Evolutionary conservation across 768 basidiomycete species (phyloP), one percentile per base, ranked within the genome.

Genomic region (Pulveroboletus ravenelii): DNA sequence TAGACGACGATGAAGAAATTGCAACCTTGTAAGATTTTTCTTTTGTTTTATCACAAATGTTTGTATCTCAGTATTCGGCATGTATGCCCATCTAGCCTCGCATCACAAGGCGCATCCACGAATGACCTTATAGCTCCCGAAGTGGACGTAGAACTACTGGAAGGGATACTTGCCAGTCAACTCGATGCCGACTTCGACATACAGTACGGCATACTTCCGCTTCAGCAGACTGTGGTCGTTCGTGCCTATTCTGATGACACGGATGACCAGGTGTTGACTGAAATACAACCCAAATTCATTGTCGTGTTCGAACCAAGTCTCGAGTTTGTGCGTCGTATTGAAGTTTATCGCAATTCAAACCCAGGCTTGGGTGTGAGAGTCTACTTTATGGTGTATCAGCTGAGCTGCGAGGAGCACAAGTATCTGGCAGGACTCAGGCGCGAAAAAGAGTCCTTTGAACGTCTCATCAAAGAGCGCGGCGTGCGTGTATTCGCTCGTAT

Each of bases 241-340:
- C 80, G 94, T 3, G 79, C 89, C 1, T 99, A 93, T 62, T 84
- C 88, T 0, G 94, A 93, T 41, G 96, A 98, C 62, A 81, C 87
- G 3, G 96, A 99, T 58, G 96, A 99, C 65, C 78, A 84, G 36
- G 71, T 97, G 44, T 73, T 99, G 30, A 78, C 82, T 37, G 95
- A 99, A 64, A 74, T 98, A 8, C 76, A 86, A 52, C 96, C 96
- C 2, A 82, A 85, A 54, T 98, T 93, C 63, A 85, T 99, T 46
- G 82, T 99, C 41, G 90, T 98, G 87, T 93, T 87, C 57, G 96
- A 99, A n/a, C n/a, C n/a, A n/a, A n/a, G n/a, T n/a, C n/a, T n/a
- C n/a, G n/a, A n/a, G n/a, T n/a, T n/a, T n/a, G 62, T 97, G 34
- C 77, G 96, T 27, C 79, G 96, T 1, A 77, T 99, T 20, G 94